Evolutionary conservation across 2,329 filamentous ascomycete species (phyloP).

Genomic region (Sordariomycetes sp.): DNA sequence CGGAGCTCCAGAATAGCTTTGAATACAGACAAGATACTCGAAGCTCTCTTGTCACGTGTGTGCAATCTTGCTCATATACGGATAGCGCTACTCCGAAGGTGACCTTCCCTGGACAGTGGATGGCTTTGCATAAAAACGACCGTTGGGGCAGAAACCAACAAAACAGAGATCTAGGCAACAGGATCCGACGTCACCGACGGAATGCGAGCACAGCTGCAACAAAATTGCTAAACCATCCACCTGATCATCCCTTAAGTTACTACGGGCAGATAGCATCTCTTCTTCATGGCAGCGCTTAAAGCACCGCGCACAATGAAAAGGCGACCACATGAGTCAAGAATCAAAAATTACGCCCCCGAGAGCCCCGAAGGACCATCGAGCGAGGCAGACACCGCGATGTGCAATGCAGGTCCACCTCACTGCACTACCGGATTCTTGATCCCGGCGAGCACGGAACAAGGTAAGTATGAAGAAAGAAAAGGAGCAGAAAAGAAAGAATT

Average conservation of each 20-base stretch:
- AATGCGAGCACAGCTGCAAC: neutral
- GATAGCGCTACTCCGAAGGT: too few species aligned
- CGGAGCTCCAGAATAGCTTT: too few species aligned
- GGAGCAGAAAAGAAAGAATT: slow-evolving; percentile 12
- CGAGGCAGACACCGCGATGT: slow-evolving; percentile 33
- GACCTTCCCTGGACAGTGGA: too few species aligned
- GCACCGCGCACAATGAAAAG: slow-evolving; percentile 29
- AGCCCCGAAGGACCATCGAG: slow-evolving; percentile 38
- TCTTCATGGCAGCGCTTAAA: slow-evolving; percentile 27
- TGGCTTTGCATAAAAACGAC: too few species aligned
- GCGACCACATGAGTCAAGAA: slow-evolving; percentile 12
- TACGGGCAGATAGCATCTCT: slow-evolving; percentile 12
- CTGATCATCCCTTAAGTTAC: too few species aligned
- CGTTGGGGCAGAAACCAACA: too few species aligned
- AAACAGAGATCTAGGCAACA: too few species aligned
- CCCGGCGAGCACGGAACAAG: slow-evolving; percentile 26
- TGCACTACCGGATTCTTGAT: slow-evolving; percentile 28
- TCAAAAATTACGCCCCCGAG: slow-evolving; percentile 37
- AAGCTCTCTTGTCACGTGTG: too few species aligned
- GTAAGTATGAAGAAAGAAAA: slow-evolving; percentile 35
- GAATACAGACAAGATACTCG: too few species aligned
- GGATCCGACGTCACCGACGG: too few species aligned
- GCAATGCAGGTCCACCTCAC: slow-evolving; percentile 36
- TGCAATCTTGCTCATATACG: too few species aligned
- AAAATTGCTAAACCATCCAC: neutral